Conservation (phyloP, 2,329 filamentous ascomycete species). For the Monosporascus sp. region DNA sequence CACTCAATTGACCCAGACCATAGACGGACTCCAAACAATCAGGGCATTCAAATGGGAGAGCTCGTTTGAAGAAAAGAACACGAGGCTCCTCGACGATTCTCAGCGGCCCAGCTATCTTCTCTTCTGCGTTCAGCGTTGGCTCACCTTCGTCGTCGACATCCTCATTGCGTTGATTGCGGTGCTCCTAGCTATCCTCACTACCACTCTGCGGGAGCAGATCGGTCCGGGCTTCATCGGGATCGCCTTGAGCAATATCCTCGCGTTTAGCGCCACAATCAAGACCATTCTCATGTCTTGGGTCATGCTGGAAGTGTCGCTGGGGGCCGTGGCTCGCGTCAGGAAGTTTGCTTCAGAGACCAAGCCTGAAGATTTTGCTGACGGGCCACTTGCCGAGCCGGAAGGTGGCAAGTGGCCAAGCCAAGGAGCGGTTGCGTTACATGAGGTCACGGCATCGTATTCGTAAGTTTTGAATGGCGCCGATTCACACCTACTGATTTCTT, state of each 20-base stretch:
- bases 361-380: neutral
- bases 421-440: neutral
- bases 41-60: conserved; percentile 40
- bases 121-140: conserved; percentile 28
- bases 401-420: neutral
- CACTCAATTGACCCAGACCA: conserved; percentile 39
- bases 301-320: conserved; percentile 4
- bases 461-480: neutral
- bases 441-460: conserved; percentile 1
- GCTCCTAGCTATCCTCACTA: conserved; percentile 5
- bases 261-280: conserved; percentile 1
- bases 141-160: conserved; percentile 26
- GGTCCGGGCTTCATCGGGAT: conserved; percentile 15
- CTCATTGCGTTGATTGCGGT: conserved; percentile 16
- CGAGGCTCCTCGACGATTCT: conserved; percentile 22
- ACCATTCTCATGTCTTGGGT: conserved; percentile 1
- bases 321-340: conserved; percentile 5
- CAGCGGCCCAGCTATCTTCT: conserved; percentile 32
- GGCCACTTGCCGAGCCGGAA: neutral
- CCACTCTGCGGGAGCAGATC: conserved; percentile 6
- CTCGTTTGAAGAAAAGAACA: conserved; percentile 25
- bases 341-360: neutral
- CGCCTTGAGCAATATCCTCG: conserved; percentile 2
- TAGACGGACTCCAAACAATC: conserved; percentile 39
- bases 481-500: no score